A percentile compares a stretch with the other conserved stretches of the same genome.
Conservation (phyloP, 176 grass and related monocot genomes). For the Zoysia japonica region DNA sequence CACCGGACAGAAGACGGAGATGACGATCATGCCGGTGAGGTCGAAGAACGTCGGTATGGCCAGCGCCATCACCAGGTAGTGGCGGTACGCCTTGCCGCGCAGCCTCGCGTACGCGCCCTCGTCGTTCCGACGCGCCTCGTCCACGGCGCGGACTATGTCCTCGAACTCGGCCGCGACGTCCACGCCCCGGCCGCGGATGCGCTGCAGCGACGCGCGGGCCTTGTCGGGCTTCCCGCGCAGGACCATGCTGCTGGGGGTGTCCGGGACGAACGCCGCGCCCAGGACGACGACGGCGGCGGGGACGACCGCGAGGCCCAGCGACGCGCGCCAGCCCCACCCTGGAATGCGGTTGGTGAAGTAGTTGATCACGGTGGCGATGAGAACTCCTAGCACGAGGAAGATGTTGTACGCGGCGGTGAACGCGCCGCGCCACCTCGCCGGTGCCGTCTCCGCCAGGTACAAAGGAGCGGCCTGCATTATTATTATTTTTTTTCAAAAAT, state of each 20-base stretch:
- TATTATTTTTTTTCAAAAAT: neutral
- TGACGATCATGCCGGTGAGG: slow-evolving; percentile 60
- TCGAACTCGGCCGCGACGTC: slow-evolving; percentile 58
- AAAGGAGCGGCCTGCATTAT: slow-evolving; percentile 43
- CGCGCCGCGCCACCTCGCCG: slow-evolving; percentile 66
- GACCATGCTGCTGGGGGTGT: slow-evolving; percentile 70
- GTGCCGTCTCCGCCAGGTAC: slow-evolving; percentile 74
- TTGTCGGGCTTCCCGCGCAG: slow-evolving; percentile 41
- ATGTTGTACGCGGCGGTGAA: slow-evolving; percentile 67
- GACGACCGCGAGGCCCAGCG: slow-evolving; percentile 60
- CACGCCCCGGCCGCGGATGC: slow-evolving; percentile 30
- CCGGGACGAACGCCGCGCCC: slow-evolving; percentile 45
- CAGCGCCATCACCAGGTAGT: slow-evolving; percentile 49
- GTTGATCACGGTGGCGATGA: slow-evolving; percentile 65
- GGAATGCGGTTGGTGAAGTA: slow-evolving; percentile 52
- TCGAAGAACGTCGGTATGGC: slow-evolving; percentile 55
- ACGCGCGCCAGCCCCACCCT: slow-evolving; percentile 68
- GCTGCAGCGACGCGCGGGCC: slow-evolving; percentile 47
- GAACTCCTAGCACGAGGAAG: slow-evolving; percentile 54
- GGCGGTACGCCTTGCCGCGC: slow-evolving; percentile 33
- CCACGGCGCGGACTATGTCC: slow-evolving; percentile 47
- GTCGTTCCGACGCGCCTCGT: slow-evolving; percentile 36
- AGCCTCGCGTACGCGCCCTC: slow-evolving; percentile 58
- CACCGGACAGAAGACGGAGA: slow-evolving; percentile 57
- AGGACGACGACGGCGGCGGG: slow-evolving; percentile 46